Percentiles rank a stretch among this genome's conserved stretches.
phyloP scores from a whole-genome alignment of 1,284 basidiomycete genomes.

The Cryptococcus jaspeensis region DNA sequence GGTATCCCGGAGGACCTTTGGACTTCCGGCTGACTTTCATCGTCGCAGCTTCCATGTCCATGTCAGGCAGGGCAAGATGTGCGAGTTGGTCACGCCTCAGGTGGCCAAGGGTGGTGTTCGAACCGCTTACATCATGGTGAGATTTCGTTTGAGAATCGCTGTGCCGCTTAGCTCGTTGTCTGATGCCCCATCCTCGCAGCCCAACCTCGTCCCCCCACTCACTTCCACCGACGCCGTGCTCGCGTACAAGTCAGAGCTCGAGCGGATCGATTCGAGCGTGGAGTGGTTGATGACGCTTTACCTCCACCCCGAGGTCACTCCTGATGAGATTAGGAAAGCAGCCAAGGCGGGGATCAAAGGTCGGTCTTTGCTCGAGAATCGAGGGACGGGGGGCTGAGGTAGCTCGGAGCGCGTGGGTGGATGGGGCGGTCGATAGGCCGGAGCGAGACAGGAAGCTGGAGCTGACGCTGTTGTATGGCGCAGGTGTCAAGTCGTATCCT shows the following conservation, averaged over 20 bases:
- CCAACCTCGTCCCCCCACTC: constrained; percentile 91
- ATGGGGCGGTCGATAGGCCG: neutral
- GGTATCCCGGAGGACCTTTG: neutral
- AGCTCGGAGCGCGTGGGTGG: neutral
- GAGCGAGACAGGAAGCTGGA: neutral
- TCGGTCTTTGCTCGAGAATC: constrained; percentile 42
- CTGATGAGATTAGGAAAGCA: constrained; percentile 86
- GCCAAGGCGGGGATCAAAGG: constrained; percentile 77
- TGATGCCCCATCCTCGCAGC: constrained; percentile 60
- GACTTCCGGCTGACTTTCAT: neutral
- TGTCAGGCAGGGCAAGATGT: constrained; percentile 81
- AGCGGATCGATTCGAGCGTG: constrained; percentile 71
- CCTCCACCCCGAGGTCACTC: constrained; percentile 84
- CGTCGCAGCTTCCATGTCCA: constrained; percentile 82
- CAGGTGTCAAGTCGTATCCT: constrained; percentile 96
- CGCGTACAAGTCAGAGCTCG: constrained; percentile 72
- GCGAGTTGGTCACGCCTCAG: constrained; percentile 84
- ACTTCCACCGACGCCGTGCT: constrained; percentile 80
- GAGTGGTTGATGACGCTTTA: constrained; percentile 97
- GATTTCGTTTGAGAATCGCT: constrained; percentile 18
- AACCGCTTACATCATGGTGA: constrained; percentile 95
- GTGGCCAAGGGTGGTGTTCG: constrained; percentile 84
- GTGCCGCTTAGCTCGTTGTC: constrained; percentile 4
- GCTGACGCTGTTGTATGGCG: neutral
- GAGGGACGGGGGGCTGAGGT: neutral